Evolutionary conservation across 768 basidiomycete species (phyloP).

Genomic region (Hydnomerulius pinastri): DNA sequence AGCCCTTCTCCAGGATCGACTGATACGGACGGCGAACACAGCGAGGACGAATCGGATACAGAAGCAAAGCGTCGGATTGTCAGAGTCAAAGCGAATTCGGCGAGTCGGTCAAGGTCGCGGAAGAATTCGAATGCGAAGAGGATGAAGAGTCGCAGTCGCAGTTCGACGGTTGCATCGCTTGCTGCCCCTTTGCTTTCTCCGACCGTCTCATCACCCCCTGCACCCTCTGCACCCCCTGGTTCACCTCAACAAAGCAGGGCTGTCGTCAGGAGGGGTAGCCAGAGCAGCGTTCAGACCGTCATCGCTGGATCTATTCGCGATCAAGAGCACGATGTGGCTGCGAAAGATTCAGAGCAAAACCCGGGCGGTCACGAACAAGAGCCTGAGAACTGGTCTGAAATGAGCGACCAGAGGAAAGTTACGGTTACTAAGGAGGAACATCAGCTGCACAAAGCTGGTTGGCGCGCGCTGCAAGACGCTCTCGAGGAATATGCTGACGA

Average conservation of each 20-base stretch:
- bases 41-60: slow-evolving; percentile 26
- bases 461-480: slow-evolving; percentile 54
- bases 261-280: slow-evolving; percentile 52
- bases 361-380: slow-evolving; percentile 32
- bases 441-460: slow-evolving; percentile 53
- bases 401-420: slow-evolving; percentile 21
- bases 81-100: slow-evolving; percentile 22
- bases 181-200: slow-evolving; percentile 39
- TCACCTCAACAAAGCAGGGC: slow-evolving; percentile 18
- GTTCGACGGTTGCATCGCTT: slow-evolving; percentile 67
- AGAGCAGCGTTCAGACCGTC: slow-evolving; percentile 73
- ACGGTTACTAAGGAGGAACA: slow-evolving; percentile 49
- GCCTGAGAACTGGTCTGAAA: slow-evolving; percentile 27
- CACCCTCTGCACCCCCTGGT: slow-evolving; percentile 1
- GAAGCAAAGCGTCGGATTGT: slow-evolving; percentile 1
- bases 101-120: slow-evolving; percentile 32
- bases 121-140: slow-evolving; percentile 28
- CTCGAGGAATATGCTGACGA: slow-evolving; percentile 65
- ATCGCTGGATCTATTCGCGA: slow-evolving; percentile 53
- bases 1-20: slow-evolving; percentile 63
- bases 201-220: slow-evolving; percentile 13
- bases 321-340: slow-evolving; percentile 30
- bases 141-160: slow-evolving; percentile 51
- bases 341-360: slow-evolving; percentile 18
- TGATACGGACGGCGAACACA: slow-evolving; percentile 58